phyloP scores from a whole-genome alignment of 169 alveolate species.

The Theileria orientalis region DNA sequence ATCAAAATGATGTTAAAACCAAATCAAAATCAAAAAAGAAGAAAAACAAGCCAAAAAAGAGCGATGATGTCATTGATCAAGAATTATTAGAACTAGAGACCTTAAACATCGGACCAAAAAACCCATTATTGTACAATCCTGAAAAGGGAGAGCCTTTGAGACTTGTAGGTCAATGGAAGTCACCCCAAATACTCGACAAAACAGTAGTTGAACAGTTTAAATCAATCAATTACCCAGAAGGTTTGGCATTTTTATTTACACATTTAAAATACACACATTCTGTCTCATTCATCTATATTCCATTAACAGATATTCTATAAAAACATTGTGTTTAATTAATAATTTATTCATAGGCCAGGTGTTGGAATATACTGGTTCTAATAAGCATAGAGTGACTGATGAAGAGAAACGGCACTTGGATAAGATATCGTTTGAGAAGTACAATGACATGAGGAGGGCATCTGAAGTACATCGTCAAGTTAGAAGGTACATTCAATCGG shows the following conservation, averaged over 20 bases:
- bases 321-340: neutral
- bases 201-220: constrained; percentile 61
- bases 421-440: constrained; percentile 80
- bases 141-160: constrained; percentile 50
- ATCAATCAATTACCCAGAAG: constrained; percentile 34
- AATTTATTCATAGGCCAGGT: constrained; percentile 74
- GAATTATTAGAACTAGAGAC: constrained; percentile 51
- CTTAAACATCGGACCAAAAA: constrained; percentile 13
- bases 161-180: constrained; percentile 46
- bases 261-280: neutral
- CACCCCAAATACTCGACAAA: constrained; percentile 21
- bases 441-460: constrained; percentile 93
- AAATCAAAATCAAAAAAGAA: constrained; percentile 29
- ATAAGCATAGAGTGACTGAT: constrained; percentile 79
- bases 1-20: constrained; percentile 7
- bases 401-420: constrained; percentile 91
- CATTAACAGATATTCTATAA: neutral
- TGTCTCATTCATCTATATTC: neutral
- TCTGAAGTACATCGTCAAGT: constrained; percentile 99
- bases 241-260: constrained; percentile 8
- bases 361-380: constrained; percentile 84
- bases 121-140: constrained; percentile 37
- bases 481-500: constrained; percentile 94
- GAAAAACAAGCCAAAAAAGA: constrained; percentile 25
- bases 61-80: constrained; percentile 16